Conservation (phyloP, 192 early-diverging fungal genomes). For the Backusella tuberculispora region DNA sequence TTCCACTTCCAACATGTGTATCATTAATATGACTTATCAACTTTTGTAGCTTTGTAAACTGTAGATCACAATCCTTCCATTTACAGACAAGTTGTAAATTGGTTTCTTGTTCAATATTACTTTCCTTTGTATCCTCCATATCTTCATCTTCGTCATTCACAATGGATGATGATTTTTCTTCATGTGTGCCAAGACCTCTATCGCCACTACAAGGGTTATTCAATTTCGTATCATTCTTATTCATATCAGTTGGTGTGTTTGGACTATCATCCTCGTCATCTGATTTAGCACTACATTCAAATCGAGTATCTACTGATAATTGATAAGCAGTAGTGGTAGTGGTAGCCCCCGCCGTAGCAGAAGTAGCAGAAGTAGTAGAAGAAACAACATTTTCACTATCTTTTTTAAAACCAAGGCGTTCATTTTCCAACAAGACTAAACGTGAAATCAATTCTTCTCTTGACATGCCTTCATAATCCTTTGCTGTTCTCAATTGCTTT, state of each 20-base stretch:
- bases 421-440: slow-evolving; percentile 20
- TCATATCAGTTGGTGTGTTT: slow-evolving; percentile 24
- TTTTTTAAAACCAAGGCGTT: not conserved
- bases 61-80: slow-evolving; percentile 54
- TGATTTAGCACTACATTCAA: slow-evolving; percentile 9
- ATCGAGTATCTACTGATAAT: not conserved
- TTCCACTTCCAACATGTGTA: slow-evolving; percentile 57
- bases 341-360: too few relatives aligned
- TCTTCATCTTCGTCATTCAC: slow-evolving; percentile 18
- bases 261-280: slow-evolving; percentile 30
- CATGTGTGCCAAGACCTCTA: not conserved
- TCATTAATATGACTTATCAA: slow-evolving; percentile 58
- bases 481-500: not conserved
- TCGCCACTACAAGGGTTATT: too few relatives aligned
- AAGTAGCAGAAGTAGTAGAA: too few relatives aligned
- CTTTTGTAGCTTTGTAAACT: slow-evolving; percentile 46
- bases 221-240: not conserved
- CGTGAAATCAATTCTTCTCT: slow-evolving; percentile 20
- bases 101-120: not conserved
- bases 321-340: too few relatives aligned
- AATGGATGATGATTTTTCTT: not conserved
- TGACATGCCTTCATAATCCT: slow-evolving; percentile 24
- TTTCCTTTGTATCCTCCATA: not conserved
- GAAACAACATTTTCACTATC: not conserved
- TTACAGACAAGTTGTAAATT: slow-evolving; percentile 39